Base-by-base conservation (phyloP, 78 protist genomes). In the Polysphondylium violaceum region DNA sequence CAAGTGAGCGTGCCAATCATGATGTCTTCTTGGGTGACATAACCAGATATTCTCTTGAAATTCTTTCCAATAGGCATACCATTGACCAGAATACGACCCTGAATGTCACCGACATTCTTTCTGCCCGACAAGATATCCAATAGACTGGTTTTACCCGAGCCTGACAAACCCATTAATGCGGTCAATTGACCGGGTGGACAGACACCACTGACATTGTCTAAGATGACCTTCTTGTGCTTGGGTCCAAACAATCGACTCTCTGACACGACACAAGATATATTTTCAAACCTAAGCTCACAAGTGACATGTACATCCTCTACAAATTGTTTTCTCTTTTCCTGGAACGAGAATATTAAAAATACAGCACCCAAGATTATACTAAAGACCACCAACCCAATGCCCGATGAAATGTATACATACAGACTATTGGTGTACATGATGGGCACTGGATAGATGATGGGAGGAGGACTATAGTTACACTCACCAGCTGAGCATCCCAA, bases 11-110 rank as follows among this genome's bases (percentile, higher is more conserved):
- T 71, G 36, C 95, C 95, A 55, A 91, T 56, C 69, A 92, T 56
- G 21, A 92, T 64, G 50, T 96, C 97, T n/a, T 96, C 96, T 60
- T 96, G 97, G 27, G 74, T 67, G 27, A 96, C 97, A 74, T 93
- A 96, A 60, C 89, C 98, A 29, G 74, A 29, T 14, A 90, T 73
- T 51, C 94, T 76, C 47, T 75, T 93, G 50, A 95, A 67, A 53
- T 60, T 76, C 19, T 55, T 47, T 17, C 60, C 55, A 27, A 67
- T 58, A 9, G 74, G 81, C 3, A 43, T 59, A 35, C 95, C 95
- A 74, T 91, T 91, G 29, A 91, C 59, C 61, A 91, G 35, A 8
- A 91, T 40, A 0, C 58, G 19, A 19, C 95, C 95, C 2, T 21
- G 16, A 16, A 91, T 68, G 0, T 47, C 23, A 71, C 95, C 95